Evolutionary conservation across 345 rosid species (phyloP), one percentile per base, ranked within the genome.

Genomic region (Gossypium herbaceum): DNA sequence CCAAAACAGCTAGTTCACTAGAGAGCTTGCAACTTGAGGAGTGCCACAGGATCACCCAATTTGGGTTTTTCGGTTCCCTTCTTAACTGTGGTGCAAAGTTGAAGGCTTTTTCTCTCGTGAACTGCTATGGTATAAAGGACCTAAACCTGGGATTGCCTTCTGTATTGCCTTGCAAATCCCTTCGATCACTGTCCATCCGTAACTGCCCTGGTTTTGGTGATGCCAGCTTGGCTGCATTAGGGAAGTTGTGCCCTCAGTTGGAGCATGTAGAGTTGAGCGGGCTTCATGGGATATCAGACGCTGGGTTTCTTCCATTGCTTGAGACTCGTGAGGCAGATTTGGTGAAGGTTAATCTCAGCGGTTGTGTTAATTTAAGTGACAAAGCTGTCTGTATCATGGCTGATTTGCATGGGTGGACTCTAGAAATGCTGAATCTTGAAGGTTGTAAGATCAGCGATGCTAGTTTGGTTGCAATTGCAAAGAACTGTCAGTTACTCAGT

Each of bases 141-240:
- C 81, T 87, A 25, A 79, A 71, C 71, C 61, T 83, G 59, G 89
- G 71, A 27, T 57, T 79, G 3, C 83, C 91, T 17, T 34, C 41
- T 45, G 47, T 84, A n/a, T 47, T 92, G 62, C 77, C 84, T 43
- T 84, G 91, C 72, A 76, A 73, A 20, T 85, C 90, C 29, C 87
- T 96, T 8, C 82, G 83, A 54, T 86, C 94, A 22, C 44, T 96
- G 79, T 79, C 82, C 61, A 78, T 96, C 63, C 80, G 89, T 24
- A 86, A 88, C 85, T 96, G 99, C 81, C 97, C 97, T 44, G 97
- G 97, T 63, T 92, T 96, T 73, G 97, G 98, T 60, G 89, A 96
- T 60, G 76, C 78, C 44, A 85, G 85, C 84, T 79, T 96, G 75
- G 83, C 85, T 65, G 81, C 84, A 20, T 68, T 96, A 62, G 97